Base-by-base conservation (phyloP, 352 stramenopile species). In the Aphanomyces invadans region DNA sequence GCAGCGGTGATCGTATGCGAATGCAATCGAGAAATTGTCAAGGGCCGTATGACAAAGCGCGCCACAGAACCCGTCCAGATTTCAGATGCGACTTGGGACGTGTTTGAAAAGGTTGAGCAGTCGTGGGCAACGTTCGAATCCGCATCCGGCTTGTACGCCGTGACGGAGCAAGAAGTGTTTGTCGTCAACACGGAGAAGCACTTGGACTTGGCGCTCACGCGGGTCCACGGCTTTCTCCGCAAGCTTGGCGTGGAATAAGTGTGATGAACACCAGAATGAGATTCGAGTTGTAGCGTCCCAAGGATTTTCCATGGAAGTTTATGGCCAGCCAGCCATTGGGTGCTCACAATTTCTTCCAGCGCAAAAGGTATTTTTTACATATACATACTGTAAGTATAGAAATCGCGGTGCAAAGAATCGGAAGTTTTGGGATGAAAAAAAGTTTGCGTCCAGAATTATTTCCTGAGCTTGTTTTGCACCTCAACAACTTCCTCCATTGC, bases 131-230 rank as follows among this genome's bases (percentile, higher is more conserved):
- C 81, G 28, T 67, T 74, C 4, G 78, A 85, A 23, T 54, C 64
- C 1, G 62, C 51, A 25, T 76, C 80, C 71, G 28, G 62, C 11
- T 21, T 64, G 31, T 64, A 64, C 39, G 38, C 32, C 23, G 17
- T 51, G 17, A 51, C 36, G 21, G 15, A 32, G 11, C 2, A 45
- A 4, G 81, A 88, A 64, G 81, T 71, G 57, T 68, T 75, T 11
- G 62, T 79, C 2, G 71, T 88, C 25, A 87, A 86, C 71, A 89
- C 81, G 28, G 80, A 89, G 53, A 90, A 88, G 68, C 77, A 86
- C 61, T 76, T 80, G 54, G 78, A 90, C 70, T 71, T 88, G 31
- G 86, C 78, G 31, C 65, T 87, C 61, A 74, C 73, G 19, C 74
- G 76, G 9, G 74, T 78, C 2, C 78, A 88, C 55, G 62, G 74